Conservation (phyloP, 2,329 filamentous ascomycete genomes). For the Magnaporthiopsis rhizophila region DNA sequence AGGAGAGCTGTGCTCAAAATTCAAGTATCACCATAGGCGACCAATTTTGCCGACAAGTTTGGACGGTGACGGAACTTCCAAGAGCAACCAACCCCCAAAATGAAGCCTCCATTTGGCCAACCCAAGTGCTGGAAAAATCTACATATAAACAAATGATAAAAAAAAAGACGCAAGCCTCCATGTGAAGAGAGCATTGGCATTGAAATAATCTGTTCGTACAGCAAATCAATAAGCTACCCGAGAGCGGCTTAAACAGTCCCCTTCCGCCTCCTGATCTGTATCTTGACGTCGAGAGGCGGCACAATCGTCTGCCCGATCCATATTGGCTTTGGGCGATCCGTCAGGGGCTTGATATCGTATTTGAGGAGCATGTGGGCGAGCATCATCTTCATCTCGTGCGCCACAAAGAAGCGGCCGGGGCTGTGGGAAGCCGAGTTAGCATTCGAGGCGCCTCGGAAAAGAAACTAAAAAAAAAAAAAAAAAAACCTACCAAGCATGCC, state of each 20-base stretch:
- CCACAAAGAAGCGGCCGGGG: conserved; percentile 48
- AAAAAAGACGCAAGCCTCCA: not conserved
- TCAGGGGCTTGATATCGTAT: conserved; percentile 41
- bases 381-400: conserved; percentile 47
- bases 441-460: too few species aligned
- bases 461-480: not conserved
- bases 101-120: not conserved
- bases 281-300: conserved; percentile 23
- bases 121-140: not conserved
- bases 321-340: conserved; percentile 28
- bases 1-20: too few species aligned
- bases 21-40: too few species aligned
- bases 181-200: not conserved
- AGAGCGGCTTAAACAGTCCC: conserved; percentile 5
- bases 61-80: not conserved
- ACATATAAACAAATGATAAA: not conserved
- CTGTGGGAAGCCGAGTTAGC: conserved; percentile 18
- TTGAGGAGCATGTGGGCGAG: conserved; percentile 41
- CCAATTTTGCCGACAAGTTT: not conserved
- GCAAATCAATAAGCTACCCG: not conserved
- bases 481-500: too few species aligned
- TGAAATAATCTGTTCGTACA: not conserved
- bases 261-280: conserved; percentile 23
- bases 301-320: conserved; percentile 38
- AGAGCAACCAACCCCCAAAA: not conserved